phyloP scores from a whole-genome alignment of 768 basidiomycete genomes.

The Pulveroboletus ravenelii region DNA sequence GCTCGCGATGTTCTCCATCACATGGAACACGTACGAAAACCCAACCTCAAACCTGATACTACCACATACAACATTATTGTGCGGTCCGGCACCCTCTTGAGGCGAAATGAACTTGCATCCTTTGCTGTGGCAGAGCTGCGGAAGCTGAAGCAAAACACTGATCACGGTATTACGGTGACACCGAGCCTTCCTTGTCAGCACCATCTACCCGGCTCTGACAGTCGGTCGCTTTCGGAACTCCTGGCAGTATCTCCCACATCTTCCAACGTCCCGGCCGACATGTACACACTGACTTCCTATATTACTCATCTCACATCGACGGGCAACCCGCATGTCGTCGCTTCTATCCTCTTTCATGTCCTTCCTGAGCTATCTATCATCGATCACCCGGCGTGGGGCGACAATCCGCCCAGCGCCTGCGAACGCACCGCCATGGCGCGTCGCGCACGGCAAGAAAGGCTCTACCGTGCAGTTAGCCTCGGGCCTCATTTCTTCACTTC shows the following conservation, averaged over 20 bases:
- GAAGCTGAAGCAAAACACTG: conserved; percentile 15
- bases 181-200: conserved; percentile 1
- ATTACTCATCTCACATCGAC: conserved; percentile 49
- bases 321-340: conserved; percentile 43
- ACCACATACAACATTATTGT: conserved; percentile 57
- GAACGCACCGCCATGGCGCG: conserved; percentile 25
- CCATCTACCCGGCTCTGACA: background rate
- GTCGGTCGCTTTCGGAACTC: conserved; percentile 9
- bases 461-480: conserved; percentile 41
- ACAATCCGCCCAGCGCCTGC: conserved; percentile 19
- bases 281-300: conserved; percentile 46
- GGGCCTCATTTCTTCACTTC: conserved; percentile 60
- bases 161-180: conserved; percentile 24
- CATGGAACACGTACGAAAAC: conserved; percentile 43
- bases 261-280: conserved; percentile 33
- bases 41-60: conserved; percentile 41
- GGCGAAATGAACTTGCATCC: conserved; percentile 39
- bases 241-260: conserved; percentile 12
- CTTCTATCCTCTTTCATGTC: conserved; percentile 45
- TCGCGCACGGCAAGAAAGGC: conserved; percentile 26
- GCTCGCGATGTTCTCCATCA: conserved; percentile 50
- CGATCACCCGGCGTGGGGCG: conserved; percentile 38
- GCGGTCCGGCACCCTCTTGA: conserved; percentile 49
- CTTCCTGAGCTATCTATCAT: conserved; percentile 49
- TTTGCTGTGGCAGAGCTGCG: conserved; percentile 35